Conservation (phyloP, 495 filamentous ascomycete genomes). For the Penicillium canariense region DNA sequence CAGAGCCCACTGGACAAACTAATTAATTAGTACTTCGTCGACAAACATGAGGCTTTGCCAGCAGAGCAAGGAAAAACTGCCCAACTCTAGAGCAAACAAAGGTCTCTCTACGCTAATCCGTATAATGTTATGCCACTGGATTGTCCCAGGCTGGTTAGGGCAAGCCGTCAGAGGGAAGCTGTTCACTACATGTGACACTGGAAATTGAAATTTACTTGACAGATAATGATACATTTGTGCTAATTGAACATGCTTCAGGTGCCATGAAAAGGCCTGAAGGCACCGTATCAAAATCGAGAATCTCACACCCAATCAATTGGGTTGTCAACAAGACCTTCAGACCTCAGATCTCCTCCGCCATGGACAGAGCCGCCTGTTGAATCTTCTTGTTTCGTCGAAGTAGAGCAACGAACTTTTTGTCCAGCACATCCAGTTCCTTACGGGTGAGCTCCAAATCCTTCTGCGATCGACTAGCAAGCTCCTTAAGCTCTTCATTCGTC, state of each 20-base stretch:
- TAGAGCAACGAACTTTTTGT: slow-evolving; percentile 46
- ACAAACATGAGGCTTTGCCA: not conserved
- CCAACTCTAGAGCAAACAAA: too few relatives aligned
- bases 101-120: not conserved
- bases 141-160: too few relatives aligned
- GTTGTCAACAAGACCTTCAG: not conserved
- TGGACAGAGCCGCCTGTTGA: slow-evolving; percentile 38
- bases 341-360: slow-evolving; percentile 4
- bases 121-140: not conserved
- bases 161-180: too few relatives aligned
- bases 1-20: too few relatives aligned
- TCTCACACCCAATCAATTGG: not conserved
- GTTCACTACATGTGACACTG: too few relatives aligned
- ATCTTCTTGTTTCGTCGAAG: slow-evolving; percentile 52
- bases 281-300: not conserved
- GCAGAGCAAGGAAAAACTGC: too few relatives aligned
- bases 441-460: slow-evolving; percentile 43
- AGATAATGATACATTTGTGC: not conserved
- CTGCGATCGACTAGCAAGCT: slow-evolving; percentile 37
- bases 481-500: slow-evolving; percentile 42
- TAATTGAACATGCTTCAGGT: not conserved
- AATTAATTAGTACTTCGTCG: too few relatives aligned
- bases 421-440: slow-evolving; percentile 43
- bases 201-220: too few relatives aligned
- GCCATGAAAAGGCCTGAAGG: not conserved